Evolutionary conservation across 1,284 basidiomycete species (phyloP), one percentile per base, ranked within the genome.

Genomic region (Boletus semigastroideus): DNA sequence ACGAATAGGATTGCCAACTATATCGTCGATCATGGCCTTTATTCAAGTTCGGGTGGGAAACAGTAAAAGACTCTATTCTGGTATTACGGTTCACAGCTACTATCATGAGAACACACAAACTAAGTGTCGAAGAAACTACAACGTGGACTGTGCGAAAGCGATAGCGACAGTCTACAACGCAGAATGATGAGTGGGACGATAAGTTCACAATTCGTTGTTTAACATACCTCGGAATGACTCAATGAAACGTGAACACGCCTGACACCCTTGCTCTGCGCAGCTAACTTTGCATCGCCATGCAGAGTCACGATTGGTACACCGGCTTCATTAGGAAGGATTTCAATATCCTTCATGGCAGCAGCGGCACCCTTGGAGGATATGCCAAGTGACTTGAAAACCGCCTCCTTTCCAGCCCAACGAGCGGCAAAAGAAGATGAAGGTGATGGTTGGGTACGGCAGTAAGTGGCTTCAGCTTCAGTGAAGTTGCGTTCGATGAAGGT

Each of bases 391-490:
- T 99, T 99, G 86, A 99, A 98, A 48, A 95, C 90, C 12, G 95
- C 96, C 72, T 99, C 97, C 73, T 98, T 99, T 45, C 94, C 95
- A 43, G 86, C 92, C 94, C 97, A 99, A 58, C 95, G 90, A 47
- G 92, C 95, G 36, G 95, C 94, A 68, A 97, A 95, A 10, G 95
- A 98, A 4, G 96, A 90, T 1, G 82, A 73, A 17, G 92, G 86
- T 54, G 92, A 90, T 0, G 97, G 87, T 65, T 98, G 94, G n/a
- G 82, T 64, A 48, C 76, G 78, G 75, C 96, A 98, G 78, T 98
- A 98, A 14, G 79, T 74, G 61, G 89, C 82, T 76, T 99, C 96
- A 25, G 80, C 85, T 13, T 86, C 81, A 20, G 96, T 98, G 73
- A 98, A 99, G 79, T 99, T 99, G 59, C 93, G 87, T 58, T 82